Conservation (phyloP, 2,329 filamentous ascomycete genomes). For the Periconia macrospinosa region DNA sequence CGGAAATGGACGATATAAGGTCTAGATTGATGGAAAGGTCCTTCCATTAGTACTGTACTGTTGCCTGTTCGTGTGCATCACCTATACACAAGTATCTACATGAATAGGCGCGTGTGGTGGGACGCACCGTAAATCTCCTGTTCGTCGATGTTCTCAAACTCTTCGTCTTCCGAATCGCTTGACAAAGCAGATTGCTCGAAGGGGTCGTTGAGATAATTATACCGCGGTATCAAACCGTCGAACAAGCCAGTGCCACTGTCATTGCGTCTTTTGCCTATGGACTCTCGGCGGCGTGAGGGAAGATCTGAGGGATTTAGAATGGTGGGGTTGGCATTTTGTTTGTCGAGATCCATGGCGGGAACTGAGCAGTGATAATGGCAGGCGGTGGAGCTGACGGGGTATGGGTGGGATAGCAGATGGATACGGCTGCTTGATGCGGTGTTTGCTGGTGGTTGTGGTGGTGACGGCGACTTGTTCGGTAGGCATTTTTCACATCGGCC, state of each 20-base stretch:
- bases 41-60: neutral
- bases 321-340: conserved; percentile 85
- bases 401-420: neutral
- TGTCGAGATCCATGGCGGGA: conserved; percentile 47
- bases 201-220: conserved; percentile 53
- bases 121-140: conserved; percentile 87
- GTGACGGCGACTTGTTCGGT: neutral
- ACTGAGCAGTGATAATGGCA: neutral
- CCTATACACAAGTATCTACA: too few species aligned
- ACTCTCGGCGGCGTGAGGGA: conserved; percentile 69
- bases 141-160: conserved; percentile 85
- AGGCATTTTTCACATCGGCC: neutral
- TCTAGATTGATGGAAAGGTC: conserved; percentile 58
- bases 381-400: neutral
- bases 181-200: conserved; percentile 45
- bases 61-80: neutral
- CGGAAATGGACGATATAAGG: conserved; percentile 90
- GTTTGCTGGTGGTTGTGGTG: neutral
- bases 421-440: neutral
- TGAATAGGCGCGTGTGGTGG: neutral
- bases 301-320: conserved; percentile 87
- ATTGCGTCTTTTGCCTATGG: conserved; percentile 46
- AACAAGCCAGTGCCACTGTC: conserved; percentile 57
- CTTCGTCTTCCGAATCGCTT: conserved; percentile 57
- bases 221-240: conserved; percentile 54